Percentiles rank a stretch among this genome's conserved stretches.
These are phyloP conservation scores for Saccharomycopsis olivae DNA, from an alignment of 805 yeast genomes.

Conservation along the genomic window DNA sequence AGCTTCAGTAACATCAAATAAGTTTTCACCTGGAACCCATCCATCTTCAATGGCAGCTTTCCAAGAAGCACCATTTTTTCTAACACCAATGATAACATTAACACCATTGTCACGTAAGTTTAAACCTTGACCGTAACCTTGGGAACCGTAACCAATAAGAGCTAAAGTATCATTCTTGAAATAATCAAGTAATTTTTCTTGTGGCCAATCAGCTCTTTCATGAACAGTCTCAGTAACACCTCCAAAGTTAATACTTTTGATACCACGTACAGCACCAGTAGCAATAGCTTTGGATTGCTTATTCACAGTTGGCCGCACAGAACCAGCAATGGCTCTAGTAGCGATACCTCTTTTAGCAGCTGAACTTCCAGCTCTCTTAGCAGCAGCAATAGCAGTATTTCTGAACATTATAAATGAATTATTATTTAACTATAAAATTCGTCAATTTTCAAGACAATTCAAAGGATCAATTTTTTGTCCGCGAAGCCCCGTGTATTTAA, in stretches of 20 bases:
- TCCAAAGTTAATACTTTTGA: constrained; percentile 94
- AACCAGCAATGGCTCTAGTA: constrained; percentile 4
- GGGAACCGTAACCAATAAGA: constrained; percentile 98
- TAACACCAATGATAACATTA: constrained; percentile 95
- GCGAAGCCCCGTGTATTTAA: too few relatives aligned
- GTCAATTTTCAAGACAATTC: too few relatives aligned
- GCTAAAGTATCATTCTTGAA: constrained; percentile 98
- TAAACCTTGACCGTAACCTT: constrained; percentile 99
- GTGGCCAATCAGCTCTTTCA: constrained; percentile 99
- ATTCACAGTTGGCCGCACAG: constrained; percentile 25
- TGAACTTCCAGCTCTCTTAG: constrained; percentile 48
- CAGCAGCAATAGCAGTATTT: constrained; percentile 30
- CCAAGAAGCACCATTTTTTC: constrained; percentile 99
- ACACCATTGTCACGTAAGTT: constrained; percentile 98
- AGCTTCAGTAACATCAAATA: constrained; percentile 93
- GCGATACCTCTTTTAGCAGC: constrained; percentile 28
- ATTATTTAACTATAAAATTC: too few relatives aligned
- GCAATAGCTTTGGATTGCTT: constrained; percentile 1
- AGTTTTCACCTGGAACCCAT: constrained; percentile 99
- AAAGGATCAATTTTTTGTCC: too few relatives aligned
- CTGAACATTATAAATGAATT: too few relatives aligned
- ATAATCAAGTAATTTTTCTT: constrained; percentile 88
- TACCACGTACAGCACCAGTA: constrained; percentile 44
- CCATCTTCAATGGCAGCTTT: constrained; percentile 99
- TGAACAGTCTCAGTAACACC: constrained; percentile 92